phyloP scores from a whole-genome alignment of 352 stramenopile genomes.

The Phytophthora pini region DNA sequence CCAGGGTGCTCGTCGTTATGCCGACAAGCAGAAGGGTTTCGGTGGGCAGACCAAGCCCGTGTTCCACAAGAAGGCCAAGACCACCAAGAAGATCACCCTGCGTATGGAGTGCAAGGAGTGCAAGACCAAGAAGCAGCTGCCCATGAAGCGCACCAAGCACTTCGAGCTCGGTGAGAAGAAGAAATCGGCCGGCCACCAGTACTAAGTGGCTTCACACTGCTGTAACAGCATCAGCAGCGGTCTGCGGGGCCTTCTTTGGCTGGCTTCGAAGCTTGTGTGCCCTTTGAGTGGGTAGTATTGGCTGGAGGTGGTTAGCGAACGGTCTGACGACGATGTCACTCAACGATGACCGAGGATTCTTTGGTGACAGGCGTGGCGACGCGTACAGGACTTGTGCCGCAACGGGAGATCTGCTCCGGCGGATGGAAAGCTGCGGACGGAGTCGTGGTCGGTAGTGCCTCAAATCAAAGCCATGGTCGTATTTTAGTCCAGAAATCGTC shows the following conservation, averaged over 20 bases:
- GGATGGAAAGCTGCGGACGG: constrained; percentile 19
- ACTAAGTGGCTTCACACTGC: constrained; percentile 82
- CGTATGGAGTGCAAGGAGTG: constrained; percentile 99
- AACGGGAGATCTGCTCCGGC: constrained; percentile 13
- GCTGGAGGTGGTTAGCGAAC: constrained; percentile 5
- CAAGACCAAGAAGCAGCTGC: constrained; percentile 99
- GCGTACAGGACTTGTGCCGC: constrained; percentile 8
- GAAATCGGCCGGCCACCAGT: constrained; percentile 96
- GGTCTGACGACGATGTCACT: constrained; percentile 30
- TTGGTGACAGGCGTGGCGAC: constrained; percentile 14
- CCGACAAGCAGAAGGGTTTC: constrained; percentile 99
- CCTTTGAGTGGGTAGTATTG: no score
- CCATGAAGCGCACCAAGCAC: constrained; percentile 99
- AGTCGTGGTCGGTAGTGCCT: constrained; percentile 31
- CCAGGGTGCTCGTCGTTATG: constrained; percentile 98
- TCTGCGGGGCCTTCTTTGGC: constrained; percentile 22
- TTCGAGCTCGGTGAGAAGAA: constrained; percentile 99
- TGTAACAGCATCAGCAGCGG: constrained; percentile 10
- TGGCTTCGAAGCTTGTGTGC: constrained; percentile 4
- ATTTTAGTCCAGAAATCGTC: constrained; percentile 55
- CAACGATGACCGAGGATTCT: constrained; percentile 27
- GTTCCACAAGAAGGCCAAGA: constrained; percentile 99
- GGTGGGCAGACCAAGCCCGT: constrained; percentile 99
- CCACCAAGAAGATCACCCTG: constrained; percentile 97
- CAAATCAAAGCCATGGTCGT: constrained; percentile 64